Percentiles rank a stretch among this genome's conserved stretches.
These are phyloP conservation scores for Verticillium alfalfae DNA, from an alignment of 2,329 filamentous ascomycete genomes.

Conservation along the genomic window DNA sequence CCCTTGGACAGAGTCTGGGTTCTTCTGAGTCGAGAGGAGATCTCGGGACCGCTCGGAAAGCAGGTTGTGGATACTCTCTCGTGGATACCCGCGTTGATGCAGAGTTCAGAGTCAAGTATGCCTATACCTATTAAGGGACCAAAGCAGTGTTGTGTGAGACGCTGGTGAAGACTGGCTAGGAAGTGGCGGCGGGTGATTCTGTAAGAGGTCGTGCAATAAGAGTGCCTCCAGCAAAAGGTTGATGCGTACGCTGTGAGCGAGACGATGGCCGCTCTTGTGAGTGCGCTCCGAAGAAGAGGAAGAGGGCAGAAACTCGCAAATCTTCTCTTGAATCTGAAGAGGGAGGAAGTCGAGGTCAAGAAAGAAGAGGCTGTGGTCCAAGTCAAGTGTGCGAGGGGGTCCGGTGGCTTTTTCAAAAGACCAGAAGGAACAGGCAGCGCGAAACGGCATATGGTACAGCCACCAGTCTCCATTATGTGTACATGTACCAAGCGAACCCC, in stretches of 20 bases:
- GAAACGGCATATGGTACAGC: background rate
- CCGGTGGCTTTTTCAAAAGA: constrained; percentile 1
- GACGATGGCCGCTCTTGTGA: background rate
- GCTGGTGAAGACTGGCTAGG: background rate
- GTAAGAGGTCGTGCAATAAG: background rate
- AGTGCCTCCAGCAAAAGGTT: background rate
- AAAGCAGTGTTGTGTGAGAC: background rate
- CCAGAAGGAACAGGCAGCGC: background rate
- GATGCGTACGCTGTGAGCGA: background rate
- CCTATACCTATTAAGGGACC: background rate
- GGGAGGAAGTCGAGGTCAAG: background rate
- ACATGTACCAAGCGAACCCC: background rate
- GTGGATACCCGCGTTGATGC: background rate
- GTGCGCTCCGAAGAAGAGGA: too few species aligned
- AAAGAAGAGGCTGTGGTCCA: background rate
- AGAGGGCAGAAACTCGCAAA: too few species aligned
- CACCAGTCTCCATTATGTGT: background rate
- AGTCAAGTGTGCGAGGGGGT: background rate
- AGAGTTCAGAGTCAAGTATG: background rate
- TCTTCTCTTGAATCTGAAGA: background rate
- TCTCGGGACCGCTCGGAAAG: background rate
- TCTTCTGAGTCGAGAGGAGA: background rate
- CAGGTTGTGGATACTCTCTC: too few species aligned
- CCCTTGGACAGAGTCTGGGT: background rate
- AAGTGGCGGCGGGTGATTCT: background rate